Evolutionary conservation across 208 protist species (phyloP).

Genomic region (Acanthamoeba healyi): DNA sequence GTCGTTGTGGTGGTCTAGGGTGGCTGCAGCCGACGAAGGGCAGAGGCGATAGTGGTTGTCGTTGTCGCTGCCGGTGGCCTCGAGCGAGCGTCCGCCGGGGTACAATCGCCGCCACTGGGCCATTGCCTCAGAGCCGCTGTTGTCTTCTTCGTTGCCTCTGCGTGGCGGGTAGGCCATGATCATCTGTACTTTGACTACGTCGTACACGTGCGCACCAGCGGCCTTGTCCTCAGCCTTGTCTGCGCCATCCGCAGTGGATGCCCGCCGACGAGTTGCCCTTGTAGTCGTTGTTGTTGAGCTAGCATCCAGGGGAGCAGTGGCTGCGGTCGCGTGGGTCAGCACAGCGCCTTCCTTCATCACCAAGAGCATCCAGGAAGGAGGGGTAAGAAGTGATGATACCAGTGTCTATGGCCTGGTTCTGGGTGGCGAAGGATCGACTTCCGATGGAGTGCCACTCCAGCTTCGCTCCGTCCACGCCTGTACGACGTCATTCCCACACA

Average conservation of each 20-base stretch:
- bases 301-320: neutral
- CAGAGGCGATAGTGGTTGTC: neutral
- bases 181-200: neutral
- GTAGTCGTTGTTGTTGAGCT: neutral
- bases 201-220: neutral
- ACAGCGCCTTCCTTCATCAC: neutral
- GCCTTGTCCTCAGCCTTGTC: neutral
- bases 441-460: neutral
- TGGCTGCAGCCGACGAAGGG: neutral
- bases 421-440: neutral
- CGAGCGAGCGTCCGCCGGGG: neutral
- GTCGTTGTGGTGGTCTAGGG: neutral
- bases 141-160: no score
- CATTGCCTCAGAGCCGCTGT: neutral
- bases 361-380: neutral
- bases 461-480: neutral
- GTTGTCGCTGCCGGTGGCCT: neutral
- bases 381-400: neutral
- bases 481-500: no score
- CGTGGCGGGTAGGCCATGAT: neutral
- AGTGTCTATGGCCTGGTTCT: neutral
- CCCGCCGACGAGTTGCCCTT: neutral
- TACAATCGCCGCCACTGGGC: neutral
- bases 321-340: neutral
- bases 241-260: neutral